Evolutionary conservation across 2,329 filamentous ascomycete species (phyloP).

Genomic region (Podosphaera fusca): DNA sequence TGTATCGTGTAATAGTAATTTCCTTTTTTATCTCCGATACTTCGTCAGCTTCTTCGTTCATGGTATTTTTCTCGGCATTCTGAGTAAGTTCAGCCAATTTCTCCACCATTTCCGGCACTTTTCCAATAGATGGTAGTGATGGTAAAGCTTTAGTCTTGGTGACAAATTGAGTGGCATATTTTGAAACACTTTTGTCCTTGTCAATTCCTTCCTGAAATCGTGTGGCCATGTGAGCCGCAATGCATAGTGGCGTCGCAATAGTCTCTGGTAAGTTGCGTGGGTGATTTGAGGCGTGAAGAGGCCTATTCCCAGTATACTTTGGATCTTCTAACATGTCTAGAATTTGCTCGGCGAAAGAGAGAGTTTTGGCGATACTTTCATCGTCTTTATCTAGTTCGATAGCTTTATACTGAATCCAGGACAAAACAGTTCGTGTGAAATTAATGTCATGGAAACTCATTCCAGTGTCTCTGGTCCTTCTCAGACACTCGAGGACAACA

Average conservation of each 20-base stretch:
- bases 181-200: slow-evolving; percentile 17
- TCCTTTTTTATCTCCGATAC: not conserved
- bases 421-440: slow-evolving; percentile 7
- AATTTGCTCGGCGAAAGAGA: slow-evolving; percentile 14
- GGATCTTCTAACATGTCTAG: slow-evolving; percentile 12
- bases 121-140: slow-evolving; percentile 2
- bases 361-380: slow-evolving; percentile 10
- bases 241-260: slow-evolving; percentile 20
- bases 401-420: slow-evolving; percentile 9
- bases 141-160: not conserved
- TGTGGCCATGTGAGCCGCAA: slow-evolving; percentile 21
- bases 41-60: not conserved
- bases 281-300: slow-evolving; percentile 10
- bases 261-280: slow-evolving; percentile 20
- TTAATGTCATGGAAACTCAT: slow-evolving; percentile 8
- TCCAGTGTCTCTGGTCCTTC: slow-evolving; percentile 11
- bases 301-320: slow-evolving; percentile 7
- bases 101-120: not conserved
- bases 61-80: not conserved
- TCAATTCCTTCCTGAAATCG: slow-evolving; percentile 19
- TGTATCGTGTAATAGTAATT: not conserved
- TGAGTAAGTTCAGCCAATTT: slow-evolving; percentile 7
- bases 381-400: slow-evolving; percentile 6
- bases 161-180: slow-evolving; percentile 16
- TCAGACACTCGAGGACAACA: slow-evolving; percentile 13